Evolutionary conservation across 768 basidiomycete genomes (phyloP), one percentile per base, ranked within the genome.

Genomic region (Leucocoprinus leucothites): DNA sequence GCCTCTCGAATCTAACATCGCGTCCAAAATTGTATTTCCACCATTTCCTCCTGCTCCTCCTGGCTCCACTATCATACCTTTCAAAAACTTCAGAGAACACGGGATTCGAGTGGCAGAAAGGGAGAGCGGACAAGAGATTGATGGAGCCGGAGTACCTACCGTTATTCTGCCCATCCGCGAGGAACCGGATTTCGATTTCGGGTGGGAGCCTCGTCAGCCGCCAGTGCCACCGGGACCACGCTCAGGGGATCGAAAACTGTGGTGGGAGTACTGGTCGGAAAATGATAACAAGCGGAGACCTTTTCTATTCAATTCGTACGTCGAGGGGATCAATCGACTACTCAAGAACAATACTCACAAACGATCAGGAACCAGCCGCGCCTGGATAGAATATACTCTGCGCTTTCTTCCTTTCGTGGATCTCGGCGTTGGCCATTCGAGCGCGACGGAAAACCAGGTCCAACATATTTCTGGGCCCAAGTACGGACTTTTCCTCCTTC

Each of bases 241-340:
- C 8, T 21, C 18, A 9, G 21, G 35, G 24, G 24, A 24, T 18
- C 44, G 52, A 35, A 53, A 53, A 25, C 21, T n/a, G 16, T 53
- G 52, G 52, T 53, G 44, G 52, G 43, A 47, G 26, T 25, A 53
- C 22, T 53, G 52, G 52, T 28, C 35, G 19, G 52, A 53, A 18
- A 6, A 7, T 22, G 52, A 53, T n/a, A 38, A 38, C 9, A 46
- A 18, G 6, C 13, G 52, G 24, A 6, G 40, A 8, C 35, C 52
- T 9, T 38, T 53, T 25, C 9, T 21, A 2, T 45, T 53, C 34
- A 53, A 53, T 19, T 34, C 52, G 52, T 53, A 53, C 8, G 44
- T 14, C 13, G 5, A 8, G 5, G 7, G 9, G n/a, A 38, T 38
- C 38, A 38, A 4, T n/a, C n/a, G n/a, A n/a, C n/a, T n/a, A n/a